phyloP scores from a whole-genome alignment of 208 protist genomes.

The Leishmania martiniquensis region DNA sequence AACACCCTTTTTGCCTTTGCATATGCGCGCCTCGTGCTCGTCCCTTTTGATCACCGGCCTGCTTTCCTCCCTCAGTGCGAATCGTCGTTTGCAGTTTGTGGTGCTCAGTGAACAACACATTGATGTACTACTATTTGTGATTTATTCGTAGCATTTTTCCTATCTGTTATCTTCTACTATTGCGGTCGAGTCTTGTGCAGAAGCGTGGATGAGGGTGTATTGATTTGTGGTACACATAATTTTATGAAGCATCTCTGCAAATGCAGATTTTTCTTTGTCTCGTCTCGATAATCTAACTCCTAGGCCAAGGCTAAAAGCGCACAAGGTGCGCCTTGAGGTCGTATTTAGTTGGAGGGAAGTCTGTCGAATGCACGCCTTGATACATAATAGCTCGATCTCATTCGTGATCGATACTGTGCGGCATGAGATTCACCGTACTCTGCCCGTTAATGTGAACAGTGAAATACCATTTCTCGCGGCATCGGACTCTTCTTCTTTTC shows the following conservation, averaged over 20 bases:
- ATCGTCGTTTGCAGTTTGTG: not conserved
- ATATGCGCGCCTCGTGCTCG: not conserved
- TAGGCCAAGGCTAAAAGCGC: not conserved
- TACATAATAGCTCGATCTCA: no score
- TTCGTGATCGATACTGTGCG: no score
- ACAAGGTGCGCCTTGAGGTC: not conserved
- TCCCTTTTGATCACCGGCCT: not conserved
- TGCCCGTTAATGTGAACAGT: no score
- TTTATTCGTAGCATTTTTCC: not conserved
- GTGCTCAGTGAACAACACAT: not conserved
- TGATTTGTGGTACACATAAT: not conserved
- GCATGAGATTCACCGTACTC: no score
- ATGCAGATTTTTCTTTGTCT: not conserved
- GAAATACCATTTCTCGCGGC: no score
- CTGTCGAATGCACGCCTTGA: no score
- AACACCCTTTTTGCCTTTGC: not conserved
- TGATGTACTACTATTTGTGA: not conserved
- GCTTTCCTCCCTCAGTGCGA: not conserved
- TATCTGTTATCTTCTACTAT: not conserved
- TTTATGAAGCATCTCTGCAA: not conserved
- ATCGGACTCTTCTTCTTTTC: no score
- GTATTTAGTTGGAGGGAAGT: no score
- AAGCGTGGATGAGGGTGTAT: not conserved
- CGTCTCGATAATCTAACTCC: not conserved
- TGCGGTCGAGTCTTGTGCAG: not conserved